These are phyloP conservation scores for Russula compacta DNA, from an alignment of 768 basidiomycete species.

Conservation along the genomic window DNA sequence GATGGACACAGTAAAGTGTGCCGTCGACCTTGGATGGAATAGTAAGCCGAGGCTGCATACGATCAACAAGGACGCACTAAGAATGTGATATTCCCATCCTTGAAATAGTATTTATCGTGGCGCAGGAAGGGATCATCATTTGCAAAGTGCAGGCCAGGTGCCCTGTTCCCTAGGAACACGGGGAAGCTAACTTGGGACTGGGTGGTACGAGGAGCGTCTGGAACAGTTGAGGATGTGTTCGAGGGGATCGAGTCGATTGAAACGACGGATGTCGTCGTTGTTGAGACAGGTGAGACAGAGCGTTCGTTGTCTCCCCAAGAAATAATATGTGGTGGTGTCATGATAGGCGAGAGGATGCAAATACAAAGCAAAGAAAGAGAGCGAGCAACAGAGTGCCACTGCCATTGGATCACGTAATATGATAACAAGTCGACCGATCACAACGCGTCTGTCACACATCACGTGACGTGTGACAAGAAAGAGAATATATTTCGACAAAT, in stretches of 20 bases:
- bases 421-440: not conserved
- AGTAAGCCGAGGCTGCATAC: not conserved
- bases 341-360: not conserved
- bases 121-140: constrained; percentile 1
- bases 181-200: not conserved
- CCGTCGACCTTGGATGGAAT: constrained; percentile 6
- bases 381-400: not conserved
- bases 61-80: constrained; percentile 2
- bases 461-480: constrained; percentile 10
- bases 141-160: not conserved
- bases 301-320: constrained; percentile 2
- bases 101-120: constrained; percentile 16
- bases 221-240: not conserved
- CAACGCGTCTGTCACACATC: constrained; percentile 15
- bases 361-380: not conserved
- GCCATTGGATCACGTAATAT: not conserved
- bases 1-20: constrained; percentile 12
- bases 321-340: constrained; percentile 8
- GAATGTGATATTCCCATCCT: constrained; percentile 18
- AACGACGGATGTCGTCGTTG: not conserved
- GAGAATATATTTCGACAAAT: not conserved
- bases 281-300: constrained; percentile 4
- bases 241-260: constrained; percentile 9
- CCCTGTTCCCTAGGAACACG: not conserved
- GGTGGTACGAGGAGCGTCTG: not conserved